phyloP scores from a whole-genome alignment of 2,329 filamentous ascomycete genomes.

The Pseudonectria foliicola region DNA sequence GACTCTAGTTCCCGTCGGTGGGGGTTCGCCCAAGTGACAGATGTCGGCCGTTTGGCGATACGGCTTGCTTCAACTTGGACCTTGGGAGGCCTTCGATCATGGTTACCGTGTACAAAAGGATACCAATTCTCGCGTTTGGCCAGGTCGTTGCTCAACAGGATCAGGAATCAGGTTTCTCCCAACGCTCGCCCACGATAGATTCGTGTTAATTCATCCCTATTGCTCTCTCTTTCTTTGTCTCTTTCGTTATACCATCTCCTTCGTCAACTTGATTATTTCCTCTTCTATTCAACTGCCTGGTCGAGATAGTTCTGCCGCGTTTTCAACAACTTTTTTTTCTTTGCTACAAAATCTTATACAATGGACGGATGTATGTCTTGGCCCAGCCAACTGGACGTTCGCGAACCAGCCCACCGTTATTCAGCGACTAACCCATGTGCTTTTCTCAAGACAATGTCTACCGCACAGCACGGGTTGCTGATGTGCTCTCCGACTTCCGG shows the following conservation, averaged over 20 bases:
- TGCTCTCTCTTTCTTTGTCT: neutral
- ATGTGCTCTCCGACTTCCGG: slow-evolving; percentile 55
- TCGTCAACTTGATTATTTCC: neutral
- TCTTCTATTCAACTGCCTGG: neutral
- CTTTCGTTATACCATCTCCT: neutral
- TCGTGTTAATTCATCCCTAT: slow-evolving; percentile 1
- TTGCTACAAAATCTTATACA: slow-evolving; percentile 9
- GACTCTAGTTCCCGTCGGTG: too few relatives aligned
- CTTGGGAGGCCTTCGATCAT: slow-evolving; percentile 20
- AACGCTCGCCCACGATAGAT: neutral
- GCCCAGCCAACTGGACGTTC: slow-evolving; percentile 3
- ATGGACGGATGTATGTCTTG: slow-evolving; percentile 1
- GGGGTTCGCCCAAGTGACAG: slow-evolving; percentile 3
- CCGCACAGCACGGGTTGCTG: slow-evolving; percentile 52
- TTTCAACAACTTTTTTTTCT: neutral
- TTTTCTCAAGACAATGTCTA: slow-evolving; percentile 49
- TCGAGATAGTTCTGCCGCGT: neutral
- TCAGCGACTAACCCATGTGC: slow-evolving; percentile 13
- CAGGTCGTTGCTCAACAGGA: slow-evolving; percentile 7
- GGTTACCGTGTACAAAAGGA: slow-evolving; percentile 25
- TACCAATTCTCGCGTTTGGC: slow-evolving; percentile 12
- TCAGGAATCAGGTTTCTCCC: slow-evolving; percentile 22
- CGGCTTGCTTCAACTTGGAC: slow-evolving; percentile 12
- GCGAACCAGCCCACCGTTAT: slow-evolving; percentile 2
- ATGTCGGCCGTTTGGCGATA: slow-evolving; percentile 15